Evolutionary conservation across 2,329 filamentous ascomycete species (phyloP), one percentile per base, ranked within the genome.

Genomic region (Ampelomyces quisqualis): DNA sequence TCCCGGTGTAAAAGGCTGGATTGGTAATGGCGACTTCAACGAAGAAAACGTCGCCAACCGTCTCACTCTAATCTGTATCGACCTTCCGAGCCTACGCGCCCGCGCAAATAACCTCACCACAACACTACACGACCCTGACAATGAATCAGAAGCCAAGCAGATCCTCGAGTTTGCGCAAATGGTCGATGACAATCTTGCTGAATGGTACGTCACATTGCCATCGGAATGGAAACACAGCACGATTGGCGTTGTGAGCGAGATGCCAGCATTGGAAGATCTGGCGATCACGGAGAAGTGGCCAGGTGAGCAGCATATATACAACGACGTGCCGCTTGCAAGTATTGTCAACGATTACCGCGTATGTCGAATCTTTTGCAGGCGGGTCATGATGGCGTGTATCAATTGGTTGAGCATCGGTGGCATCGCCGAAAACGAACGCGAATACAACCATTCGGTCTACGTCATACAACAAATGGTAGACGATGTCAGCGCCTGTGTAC

Each of bases 271-370:
- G 4, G 60, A 64, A 3, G 60, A 70, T 14, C 38, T 67, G 2
- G 43, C 55, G 2, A 47, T 50, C 3, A 57, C 65, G 1, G 55
- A 59, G 9, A 46, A 61, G 13, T 71, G 69, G 68, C 54, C 57
- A 2, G 69, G 69, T 7, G 66, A 69, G 19, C 60, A 69, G 34
- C 67, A 71, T 35, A 57, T 63, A 2, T 71, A 71, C 43, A 58
- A 65, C 11, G 69, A 71, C 34, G 56, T 71, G 2, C 58, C 57
- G 14, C 55, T 70, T 7, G 67, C 68, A 2, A 68, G 62, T 33
- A 65, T 70, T 42, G 56, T 67, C 37, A 71, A 71, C 35, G 68
- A 71, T 38, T 70, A 71, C 45, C 60, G 69, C 7, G 60, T 70
- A 7, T 67, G 63, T 27, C 60, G 69, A 2, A 68, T 71, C 31